Percentiles rank a stretch among this genome's conserved stretches.
Conservation (phyloP, 352 stramenopile genomes). For the Aphanomyces euteiches region DNA sequence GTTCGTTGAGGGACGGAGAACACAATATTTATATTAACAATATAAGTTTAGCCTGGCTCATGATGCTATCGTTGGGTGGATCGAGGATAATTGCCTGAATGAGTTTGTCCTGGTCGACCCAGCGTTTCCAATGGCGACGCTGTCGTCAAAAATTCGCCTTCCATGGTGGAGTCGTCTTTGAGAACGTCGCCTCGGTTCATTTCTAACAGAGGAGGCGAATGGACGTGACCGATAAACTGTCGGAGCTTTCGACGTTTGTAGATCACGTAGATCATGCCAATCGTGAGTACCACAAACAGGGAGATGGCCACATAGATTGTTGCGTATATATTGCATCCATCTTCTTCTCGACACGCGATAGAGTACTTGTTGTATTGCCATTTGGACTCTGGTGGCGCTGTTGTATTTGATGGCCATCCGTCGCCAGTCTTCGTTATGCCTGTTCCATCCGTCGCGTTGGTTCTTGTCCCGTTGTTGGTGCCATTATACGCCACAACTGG, state of each 20-base stretch:
- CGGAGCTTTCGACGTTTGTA: conserved; percentile 17
- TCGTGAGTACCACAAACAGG: conserved; percentile 7
- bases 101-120: too few relatives aligned
- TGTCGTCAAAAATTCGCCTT: neutral
- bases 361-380: neutral
- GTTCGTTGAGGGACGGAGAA: too few relatives aligned
- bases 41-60: too few relatives aligned
- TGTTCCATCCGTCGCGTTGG: too few relatives aligned
- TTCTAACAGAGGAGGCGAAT: conserved; percentile 3
- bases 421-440: neutral
- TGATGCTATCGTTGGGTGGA: too few relatives aligned
- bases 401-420: neutral
- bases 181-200: neutral
- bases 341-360: too few relatives aligned
- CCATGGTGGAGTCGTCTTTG: neutral
- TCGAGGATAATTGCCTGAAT: too few relatives aligned
- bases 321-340: neutral
- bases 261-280: conserved; percentile 11
- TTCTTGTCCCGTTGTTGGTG: too few relatives aligned
- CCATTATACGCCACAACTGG: too few relatives aligned
- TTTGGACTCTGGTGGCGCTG: neutral
- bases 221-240: neutral
- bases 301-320: neutral
- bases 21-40: too few relatives aligned
- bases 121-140: neutral